These are phyloP conservation scores for Ricinus communis DNA, from an alignment of 345 rosid genomes.

Conservation along the genomic window DNA sequence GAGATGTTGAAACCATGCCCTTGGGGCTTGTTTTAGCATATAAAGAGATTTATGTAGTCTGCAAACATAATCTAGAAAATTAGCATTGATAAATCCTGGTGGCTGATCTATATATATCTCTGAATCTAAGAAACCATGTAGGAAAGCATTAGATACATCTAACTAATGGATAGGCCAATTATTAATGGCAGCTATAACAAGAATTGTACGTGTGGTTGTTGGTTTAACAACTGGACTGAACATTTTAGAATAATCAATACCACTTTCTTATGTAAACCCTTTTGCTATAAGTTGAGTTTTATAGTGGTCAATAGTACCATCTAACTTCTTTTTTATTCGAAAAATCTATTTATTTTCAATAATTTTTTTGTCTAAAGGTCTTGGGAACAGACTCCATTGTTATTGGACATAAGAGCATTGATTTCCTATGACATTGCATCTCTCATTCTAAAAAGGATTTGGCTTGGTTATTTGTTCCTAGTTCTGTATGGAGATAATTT, in stretches of 20 bases:
- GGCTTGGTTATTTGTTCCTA: background rate
- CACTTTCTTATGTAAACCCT: background rate
- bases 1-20: background rate
- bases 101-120: background rate
- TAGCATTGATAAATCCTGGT: background rate
- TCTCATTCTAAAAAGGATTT: background rate
- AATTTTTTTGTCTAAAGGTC: background rate
- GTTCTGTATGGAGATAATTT: background rate
- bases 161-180: background rate
- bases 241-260: background rate
- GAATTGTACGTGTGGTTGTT: background rate
- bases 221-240: background rate
- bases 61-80: background rate
- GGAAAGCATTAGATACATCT: background rate
- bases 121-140: background rate
- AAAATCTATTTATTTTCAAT: background rate
- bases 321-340: background rate
- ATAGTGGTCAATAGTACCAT: background rate
- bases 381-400: background rate
- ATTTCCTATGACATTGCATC: background rate
- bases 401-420: background rate
- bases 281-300: background rate
- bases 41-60: background rate
- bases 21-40: background rate
- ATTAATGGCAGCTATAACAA: background rate